phyloP scores from a whole-genome alignment of 768 basidiomycete species.

The Daedaleopsis sinensis region DNA sequence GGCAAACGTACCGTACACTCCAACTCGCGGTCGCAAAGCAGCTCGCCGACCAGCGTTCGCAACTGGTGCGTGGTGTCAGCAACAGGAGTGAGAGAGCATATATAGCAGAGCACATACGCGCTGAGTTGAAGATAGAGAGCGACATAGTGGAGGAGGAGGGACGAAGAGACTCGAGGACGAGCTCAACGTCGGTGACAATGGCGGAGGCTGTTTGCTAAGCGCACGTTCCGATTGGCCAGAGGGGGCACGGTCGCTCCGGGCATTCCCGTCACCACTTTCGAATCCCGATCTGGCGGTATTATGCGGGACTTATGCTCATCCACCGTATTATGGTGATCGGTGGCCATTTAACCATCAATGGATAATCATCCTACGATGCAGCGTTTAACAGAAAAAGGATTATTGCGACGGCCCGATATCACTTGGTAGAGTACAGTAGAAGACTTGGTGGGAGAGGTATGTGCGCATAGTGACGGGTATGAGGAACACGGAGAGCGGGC shows the following conservation, averaged over 20 bases:
- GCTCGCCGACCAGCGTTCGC: constrained; percentile 46
- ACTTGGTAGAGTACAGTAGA: neutral
- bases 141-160: constrained; percentile 45
- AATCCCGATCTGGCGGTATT: neutral
- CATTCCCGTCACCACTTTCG: neutral
- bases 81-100: neutral
- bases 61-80: constrained; percentile 31
- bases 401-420: neutral
- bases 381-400: too few species aligned
- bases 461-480: neutral
- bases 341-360: too few species aligned
- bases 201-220: constrained; percentile 22
- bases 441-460: neutral
- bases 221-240: constrained; percentile 20
- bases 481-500: neutral
- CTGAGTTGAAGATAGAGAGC: constrained; percentile 41
- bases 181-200: constrained; percentile 27
- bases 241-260: constrained; percentile 11
- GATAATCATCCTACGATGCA: too few species aligned
- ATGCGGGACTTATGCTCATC: too few species aligned
- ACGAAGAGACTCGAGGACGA: constrained; percentile 7
- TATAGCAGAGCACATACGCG: constrained; percentile 29
- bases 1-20: constrained; percentile 42
- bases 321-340: too few species aligned
- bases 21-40: constrained; percentile 47